These are phyloP conservation scores for Alisma plantagoaquatica DNA, from an alignment of 106 monocot species.

Conservation along the genomic window DNA sequence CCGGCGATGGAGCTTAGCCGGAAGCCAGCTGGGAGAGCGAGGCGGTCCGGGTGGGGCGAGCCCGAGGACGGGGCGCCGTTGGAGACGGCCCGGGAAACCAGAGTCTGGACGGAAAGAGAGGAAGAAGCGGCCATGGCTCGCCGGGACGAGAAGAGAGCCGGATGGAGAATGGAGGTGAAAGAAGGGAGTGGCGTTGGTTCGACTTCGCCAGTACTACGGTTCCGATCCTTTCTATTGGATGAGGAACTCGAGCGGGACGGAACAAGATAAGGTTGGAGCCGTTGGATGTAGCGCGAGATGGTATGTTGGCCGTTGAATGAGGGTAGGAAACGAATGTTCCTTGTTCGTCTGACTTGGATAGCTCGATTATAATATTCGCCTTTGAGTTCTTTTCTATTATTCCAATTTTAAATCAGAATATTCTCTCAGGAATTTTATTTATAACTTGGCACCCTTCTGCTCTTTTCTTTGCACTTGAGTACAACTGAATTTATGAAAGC, in stretches of 20 bases:
- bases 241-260: slow-evolving; percentile 1
- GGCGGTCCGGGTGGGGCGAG: slow-evolving; percentile 13
- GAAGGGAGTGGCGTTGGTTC: neutral
- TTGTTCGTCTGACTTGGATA: slow-evolving; percentile 15
- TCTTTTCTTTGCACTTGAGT: too few species aligned
- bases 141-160: neutral
- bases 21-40: slow-evolving; percentile 21
- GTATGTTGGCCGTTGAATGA: slow-evolving; percentile 23
- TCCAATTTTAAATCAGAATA: neutral
- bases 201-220: too few species aligned
- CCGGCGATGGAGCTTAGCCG: slow-evolving; percentile 21
- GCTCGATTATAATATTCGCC: too few species aligned
- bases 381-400: neutral
- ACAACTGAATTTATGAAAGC: too few species aligned
- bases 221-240: neutral
- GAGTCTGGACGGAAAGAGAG: slow-evolving; percentile 36
- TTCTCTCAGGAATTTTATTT: too few species aligned
- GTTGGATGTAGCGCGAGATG: slow-evolving; percentile 14
- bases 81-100: slow-evolving; percentile 28
- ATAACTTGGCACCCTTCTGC: too few species aligned
- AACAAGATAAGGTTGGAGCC: slow-evolving; percentile 1
- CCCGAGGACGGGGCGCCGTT: slow-evolving; percentile 1
- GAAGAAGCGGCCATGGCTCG: slow-evolving; percentile 44
- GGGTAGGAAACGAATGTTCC: slow-evolving; percentile 36
- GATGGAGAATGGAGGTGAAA: neutral